Percentiles rank a stretch among this genome's conserved stretches.
phyloP scores from a whole-genome alignment of 2,329 filamentous ascomycete species.

The Blastomyces emzantsi region DNA sequence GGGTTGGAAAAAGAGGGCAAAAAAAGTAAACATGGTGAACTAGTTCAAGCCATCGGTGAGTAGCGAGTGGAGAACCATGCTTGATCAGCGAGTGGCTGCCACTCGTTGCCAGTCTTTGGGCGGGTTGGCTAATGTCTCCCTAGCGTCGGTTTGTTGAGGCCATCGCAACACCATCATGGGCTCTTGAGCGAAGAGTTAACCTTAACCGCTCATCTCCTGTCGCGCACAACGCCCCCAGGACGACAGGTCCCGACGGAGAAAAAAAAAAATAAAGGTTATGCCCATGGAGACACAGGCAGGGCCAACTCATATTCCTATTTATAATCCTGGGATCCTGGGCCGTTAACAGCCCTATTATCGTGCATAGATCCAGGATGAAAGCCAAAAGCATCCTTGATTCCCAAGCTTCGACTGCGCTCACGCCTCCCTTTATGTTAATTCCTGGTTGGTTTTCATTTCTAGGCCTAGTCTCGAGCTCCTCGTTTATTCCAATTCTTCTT shows the following conservation, averaged over 20 bases:
- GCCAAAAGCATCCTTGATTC: neutral
- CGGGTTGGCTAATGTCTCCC: too few species aligned
- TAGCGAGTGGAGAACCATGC: neutral
- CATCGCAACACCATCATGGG: neutral
- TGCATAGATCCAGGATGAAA: neutral
- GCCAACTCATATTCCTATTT: neutral
- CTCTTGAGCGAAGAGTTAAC: too few species aligned
- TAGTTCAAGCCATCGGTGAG: neutral
- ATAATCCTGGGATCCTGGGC: constrained; percentile 1
- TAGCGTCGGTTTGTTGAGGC: neutral
- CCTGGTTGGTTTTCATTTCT: neutral
- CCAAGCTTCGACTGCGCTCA: neutral
- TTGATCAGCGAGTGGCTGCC: constrained; percentile 5
- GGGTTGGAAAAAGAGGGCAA: too few species aligned
- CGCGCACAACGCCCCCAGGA: neutral
- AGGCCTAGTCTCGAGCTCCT: neutral
- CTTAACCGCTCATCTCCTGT: neutral
- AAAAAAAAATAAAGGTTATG: neutral
- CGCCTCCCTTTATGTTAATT: neutral
- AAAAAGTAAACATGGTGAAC: neutral
- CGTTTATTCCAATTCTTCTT: neutral
- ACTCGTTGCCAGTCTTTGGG: neutral
- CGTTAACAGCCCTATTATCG: neutral
- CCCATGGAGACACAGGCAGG: too few species aligned
- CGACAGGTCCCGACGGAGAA: neutral